phyloP scores from a whole-genome alignment of 129 eudicot genomes.

The Cynara cardunculus region DNA sequence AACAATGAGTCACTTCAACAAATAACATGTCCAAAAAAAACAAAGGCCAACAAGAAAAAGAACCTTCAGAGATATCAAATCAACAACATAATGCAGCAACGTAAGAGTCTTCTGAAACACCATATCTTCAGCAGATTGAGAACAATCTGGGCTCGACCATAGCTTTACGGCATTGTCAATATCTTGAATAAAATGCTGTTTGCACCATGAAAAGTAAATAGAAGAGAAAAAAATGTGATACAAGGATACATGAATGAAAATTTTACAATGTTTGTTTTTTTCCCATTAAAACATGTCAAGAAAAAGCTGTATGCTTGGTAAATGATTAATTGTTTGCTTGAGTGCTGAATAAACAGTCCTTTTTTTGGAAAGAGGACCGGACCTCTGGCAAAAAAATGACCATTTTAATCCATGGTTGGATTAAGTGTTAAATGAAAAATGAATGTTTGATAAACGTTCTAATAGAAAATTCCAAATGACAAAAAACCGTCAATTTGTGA shows the following conservation, averaged over 20 bases:
- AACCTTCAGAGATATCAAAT: conserved; percentile 81
- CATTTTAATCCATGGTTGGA: background rate
- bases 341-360: background rate
- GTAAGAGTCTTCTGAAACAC: conserved; percentile 36
- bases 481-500: background rate
- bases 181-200: conserved; percentile 54
- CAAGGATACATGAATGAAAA: background rate
- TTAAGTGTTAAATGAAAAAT: background rate
- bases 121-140: conserved; percentile 33
- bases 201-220: conserved; percentile 16
- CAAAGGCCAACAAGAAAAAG: conserved; percentile 8
- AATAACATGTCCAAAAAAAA: background rate
- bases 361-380: background rate
- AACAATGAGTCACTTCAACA: background rate
- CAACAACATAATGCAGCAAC: conserved; percentile 63
- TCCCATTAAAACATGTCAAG: background rate
- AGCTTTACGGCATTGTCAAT: conserved; percentile 51
- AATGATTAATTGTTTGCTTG: background rate
- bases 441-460: background rate
- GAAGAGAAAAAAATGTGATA: background rate
- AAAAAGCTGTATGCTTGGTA: background rate
- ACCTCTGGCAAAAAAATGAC: background rate
- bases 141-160: conserved; percentile 41
- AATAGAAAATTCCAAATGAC: background rate
- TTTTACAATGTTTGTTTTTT: background rate